Evolutionary conservation across 2,329 filamentous ascomycete genomes (phyloP).

Genomic region (Elsinoe necatrix): DNA sequence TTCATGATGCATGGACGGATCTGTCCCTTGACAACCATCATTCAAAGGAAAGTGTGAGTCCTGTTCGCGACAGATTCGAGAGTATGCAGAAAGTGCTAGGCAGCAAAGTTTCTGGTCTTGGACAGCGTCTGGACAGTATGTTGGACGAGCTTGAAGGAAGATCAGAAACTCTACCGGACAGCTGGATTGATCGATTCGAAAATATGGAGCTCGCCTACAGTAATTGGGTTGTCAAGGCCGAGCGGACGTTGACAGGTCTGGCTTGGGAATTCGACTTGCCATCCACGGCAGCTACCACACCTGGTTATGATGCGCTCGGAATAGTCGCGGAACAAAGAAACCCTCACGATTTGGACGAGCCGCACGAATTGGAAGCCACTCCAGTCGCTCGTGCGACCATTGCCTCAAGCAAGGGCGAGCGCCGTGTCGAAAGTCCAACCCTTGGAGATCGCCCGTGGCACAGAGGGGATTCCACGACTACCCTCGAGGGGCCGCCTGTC

Average conservation of each 20-base stretch:
- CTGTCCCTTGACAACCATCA: conserved; percentile 34
- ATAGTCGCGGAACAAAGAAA: conserved; percentile 1
- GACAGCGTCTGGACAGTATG: conserved; percentile 70
- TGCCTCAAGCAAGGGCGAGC: conserved; percentile 5
- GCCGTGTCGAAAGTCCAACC: conserved; percentile 14
- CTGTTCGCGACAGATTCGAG: conserved; percentile 29
- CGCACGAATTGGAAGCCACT: conserved; percentile 2
- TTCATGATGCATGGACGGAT: conserved; percentile 59
- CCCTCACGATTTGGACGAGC: neutral
- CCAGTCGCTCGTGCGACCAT: neutral
- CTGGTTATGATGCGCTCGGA: conserved; percentile 10
- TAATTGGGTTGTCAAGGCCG: conserved; percentile 71
- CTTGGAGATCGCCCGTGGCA: conserved; percentile 6
- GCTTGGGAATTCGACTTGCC: conserved; percentile 14
- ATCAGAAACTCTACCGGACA: conserved; percentile 73
- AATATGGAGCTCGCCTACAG: conserved; percentile 66
- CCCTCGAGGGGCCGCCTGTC: neutral
- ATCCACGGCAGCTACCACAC: conserved; percentile 1
- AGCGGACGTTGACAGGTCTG: conserved; percentile 40
- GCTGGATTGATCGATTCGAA: conserved; percentile 84
- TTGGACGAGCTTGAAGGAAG: conserved; percentile 78
- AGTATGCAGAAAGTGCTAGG: conserved; percentile 58
- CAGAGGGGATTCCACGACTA: conserved; percentile 8
- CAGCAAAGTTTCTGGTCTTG: conserved; percentile 60
- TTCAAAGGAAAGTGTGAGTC: conserved; percentile 31